phyloP scores from a whole-genome alignment of 495 filamentous ascomycete genomes.

The Glonium stellatum region DNA sequence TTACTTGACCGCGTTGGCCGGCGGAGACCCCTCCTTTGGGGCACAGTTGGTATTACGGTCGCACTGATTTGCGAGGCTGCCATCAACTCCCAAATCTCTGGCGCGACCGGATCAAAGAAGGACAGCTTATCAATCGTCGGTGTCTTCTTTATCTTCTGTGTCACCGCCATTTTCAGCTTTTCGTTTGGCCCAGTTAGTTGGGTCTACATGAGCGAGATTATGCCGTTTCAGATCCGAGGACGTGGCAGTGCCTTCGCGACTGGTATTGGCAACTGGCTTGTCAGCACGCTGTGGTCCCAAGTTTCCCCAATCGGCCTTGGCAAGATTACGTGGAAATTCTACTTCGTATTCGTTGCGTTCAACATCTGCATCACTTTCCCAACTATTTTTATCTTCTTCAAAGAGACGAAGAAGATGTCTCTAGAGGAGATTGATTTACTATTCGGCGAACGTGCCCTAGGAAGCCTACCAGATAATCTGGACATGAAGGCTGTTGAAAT shows the following conservation, averaged over 20 bases:
- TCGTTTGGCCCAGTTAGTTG: conserved; percentile 57
- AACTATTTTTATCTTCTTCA: conserved; percentile 48
- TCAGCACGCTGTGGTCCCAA: conserved; percentile 48
- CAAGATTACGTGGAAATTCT: conserved; percentile 46
- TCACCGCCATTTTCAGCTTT: conserved; percentile 59
- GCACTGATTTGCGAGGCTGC: conserved; percentile 47
- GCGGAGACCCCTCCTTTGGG: conserved; percentile 55
- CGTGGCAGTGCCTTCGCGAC: conserved; percentile 68
- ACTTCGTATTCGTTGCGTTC: conserved; percentile 48
- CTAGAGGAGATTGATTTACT: conserved; percentile 53
- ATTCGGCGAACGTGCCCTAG: conserved; percentile 45
- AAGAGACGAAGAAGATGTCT: conserved; percentile 49
- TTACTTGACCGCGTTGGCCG: conserved; percentile 61
- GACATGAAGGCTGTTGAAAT: conserved; percentile 7
- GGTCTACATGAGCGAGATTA: conserved; percentile 65
- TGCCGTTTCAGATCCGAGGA: conserved; percentile 59
- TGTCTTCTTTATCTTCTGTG: conserved; percentile 64
- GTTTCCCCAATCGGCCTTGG: conserved; percentile 55
- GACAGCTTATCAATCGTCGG: conserved; percentile 60
- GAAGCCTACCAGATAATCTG: conserved; percentile 38
- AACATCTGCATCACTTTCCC: conserved; percentile 31
- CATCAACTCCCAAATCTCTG: conserved; percentile 45
- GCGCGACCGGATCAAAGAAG: conserved; percentile 42
- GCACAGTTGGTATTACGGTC: conserved; percentile 54
- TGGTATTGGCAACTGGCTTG: conserved; percentile 56